Percentiles rank a stretch among this genome's conserved stretches.
phyloP scores from a whole-genome alignment of 192 early-diverging fungal genomes.

The Coemansia reversa region DNA sequence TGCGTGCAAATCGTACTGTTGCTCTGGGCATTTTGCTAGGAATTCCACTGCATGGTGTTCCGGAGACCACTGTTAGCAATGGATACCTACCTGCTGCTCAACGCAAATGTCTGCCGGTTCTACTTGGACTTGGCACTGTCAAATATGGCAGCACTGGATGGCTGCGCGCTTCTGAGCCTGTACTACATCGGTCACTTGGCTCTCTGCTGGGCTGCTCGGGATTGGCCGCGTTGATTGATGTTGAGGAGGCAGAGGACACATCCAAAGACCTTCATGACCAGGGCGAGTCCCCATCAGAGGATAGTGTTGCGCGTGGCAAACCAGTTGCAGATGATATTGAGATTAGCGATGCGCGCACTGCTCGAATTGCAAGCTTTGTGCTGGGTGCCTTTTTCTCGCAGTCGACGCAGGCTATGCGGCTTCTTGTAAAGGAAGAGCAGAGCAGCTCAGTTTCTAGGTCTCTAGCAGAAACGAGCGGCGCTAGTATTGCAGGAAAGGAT shows the following conservation, averaged over 20 bases:
- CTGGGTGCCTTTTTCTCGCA: constrained; percentile 30
- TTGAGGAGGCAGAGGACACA: not conserved
- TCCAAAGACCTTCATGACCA: no score
- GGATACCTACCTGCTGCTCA: constrained; percentile 30
- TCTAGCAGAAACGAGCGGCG: not conserved
- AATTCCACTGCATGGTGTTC: constrained; percentile 39
- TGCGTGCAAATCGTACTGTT: constrained; percentile 21
- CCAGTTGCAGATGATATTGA: constrained; percentile 1
- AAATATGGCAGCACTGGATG: constrained; percentile 36
- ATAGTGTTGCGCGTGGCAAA: no score
- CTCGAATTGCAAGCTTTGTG: constrained; percentile 24
- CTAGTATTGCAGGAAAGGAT: not conserved
- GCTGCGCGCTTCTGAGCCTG: constrained; percentile 24
- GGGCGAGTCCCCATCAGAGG: not conserved
- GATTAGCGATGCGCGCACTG: constrained; percentile 26
- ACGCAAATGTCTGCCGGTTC: constrained; percentile 18
- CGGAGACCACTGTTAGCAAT: constrained; percentile 34
- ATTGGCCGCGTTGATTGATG: constrained; percentile 7
- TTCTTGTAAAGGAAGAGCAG: constrained; percentile 6
- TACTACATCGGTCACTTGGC: constrained; percentile 14
- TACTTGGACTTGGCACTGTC: constrained; percentile 35
- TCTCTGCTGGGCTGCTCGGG: constrained; percentile 29
- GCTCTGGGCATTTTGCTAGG: constrained; percentile 40
- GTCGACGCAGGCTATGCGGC: constrained; percentile 11
- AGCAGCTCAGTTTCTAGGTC: not conserved